Evolutionary conservation across 192 early-diverging fungal genomes (phyloP), one percentile per base, ranked within the genome.

Genomic region (Coemansia sp.): DNA sequence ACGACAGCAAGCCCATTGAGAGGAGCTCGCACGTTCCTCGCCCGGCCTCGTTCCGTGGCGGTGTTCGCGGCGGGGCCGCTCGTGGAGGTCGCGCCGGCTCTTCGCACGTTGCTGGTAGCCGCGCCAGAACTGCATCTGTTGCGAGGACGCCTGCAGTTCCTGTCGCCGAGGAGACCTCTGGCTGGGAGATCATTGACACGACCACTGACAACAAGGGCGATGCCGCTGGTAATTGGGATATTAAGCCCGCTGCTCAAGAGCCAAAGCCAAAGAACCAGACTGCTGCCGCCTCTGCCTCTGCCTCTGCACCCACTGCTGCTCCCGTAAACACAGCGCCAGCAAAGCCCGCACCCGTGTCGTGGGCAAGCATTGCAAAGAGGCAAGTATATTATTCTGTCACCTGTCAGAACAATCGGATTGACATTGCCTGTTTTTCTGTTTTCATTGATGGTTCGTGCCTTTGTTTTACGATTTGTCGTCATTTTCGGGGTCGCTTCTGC

Each of bases 1-100:
- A 71, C 49, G 86, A 77, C 44, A 79, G 50, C 80, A 84, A 60
- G 78, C 71, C 68, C 47, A 39, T 43, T 34, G 74, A 82, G 62
- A 74, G 81, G 47, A 61, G 68, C 70, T 61, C 64, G 70, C 62
- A 84, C 56, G 87, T 87, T 34, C 88, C 87, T 43, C 86, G 85
- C 55, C 77, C 76, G 30, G 75, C 84, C 32, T 86, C 81, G 27
- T 78, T 84, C 70, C 84, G 83, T 61, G 81, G 80, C 22, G 84
- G 89, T 35, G 80, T 85, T 50, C 86, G 91, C 70, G 88, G 88
- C 66, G 89, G 89, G 59, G 90, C 86, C 24, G 82, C 82, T 62
- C 89, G 90, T 65, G 89, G 91, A 27, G 85, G 88, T 20, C 85
- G 87, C 53, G 86, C 83, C 35, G 84, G 85, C 58, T 63, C 82